These are phyloP conservation scores for Geotrichum klebahnii DNA, from an alignment of 1,139 yeast species.

Conservation along the genomic window DNA sequence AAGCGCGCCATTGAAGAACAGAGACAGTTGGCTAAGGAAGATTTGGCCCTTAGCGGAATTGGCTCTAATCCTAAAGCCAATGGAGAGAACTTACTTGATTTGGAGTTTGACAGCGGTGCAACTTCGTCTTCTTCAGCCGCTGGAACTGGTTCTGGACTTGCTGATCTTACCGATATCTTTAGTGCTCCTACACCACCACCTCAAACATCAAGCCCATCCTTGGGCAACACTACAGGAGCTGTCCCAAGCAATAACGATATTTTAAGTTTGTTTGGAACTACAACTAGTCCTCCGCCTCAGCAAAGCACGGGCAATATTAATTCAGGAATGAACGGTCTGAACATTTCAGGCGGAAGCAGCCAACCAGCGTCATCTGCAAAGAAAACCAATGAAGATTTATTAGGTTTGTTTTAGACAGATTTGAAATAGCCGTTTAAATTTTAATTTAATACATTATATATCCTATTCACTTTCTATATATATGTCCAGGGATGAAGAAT, in stretches of 20 bases:
- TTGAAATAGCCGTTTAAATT: neutral
- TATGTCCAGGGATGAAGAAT: too few species aligned
- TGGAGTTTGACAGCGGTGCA: constrained; percentile 55
- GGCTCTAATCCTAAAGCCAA: constrained; percentile 38
- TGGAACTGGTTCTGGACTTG: constrained; percentile 24
- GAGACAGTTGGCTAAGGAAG: constrained; percentile 71
- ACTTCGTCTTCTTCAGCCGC: constrained; percentile 22
- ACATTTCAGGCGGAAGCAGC: constrained; percentile 26
- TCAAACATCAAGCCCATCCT: neutral
- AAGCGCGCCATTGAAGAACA: constrained; percentile 68
- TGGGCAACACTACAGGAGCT: constrained; percentile 20
- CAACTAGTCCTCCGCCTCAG: constrained; percentile 31
- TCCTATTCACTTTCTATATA: too few species aligned
- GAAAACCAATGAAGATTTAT: constrained; percentile 48
- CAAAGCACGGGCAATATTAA: constrained; percentile 16
- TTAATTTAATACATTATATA: neutral
- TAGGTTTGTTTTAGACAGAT: constrained; percentile 45
- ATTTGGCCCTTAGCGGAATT: constrained; percentile 56
- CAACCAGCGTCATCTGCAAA: constrained; percentile 23
- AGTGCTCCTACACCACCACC: constrained; percentile 36
- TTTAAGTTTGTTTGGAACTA: constrained; percentile 43
- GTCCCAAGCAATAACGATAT: constrained; percentile 43
- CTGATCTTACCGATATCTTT: constrained; percentile 38
- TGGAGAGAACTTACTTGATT: constrained; percentile 80
- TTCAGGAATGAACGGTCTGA: constrained; percentile 29